Evolutionary conservation across 805 yeast genomes (phyloP), one percentile per base, ranked within the genome.

Genomic region (Candida boidinii): DNA sequence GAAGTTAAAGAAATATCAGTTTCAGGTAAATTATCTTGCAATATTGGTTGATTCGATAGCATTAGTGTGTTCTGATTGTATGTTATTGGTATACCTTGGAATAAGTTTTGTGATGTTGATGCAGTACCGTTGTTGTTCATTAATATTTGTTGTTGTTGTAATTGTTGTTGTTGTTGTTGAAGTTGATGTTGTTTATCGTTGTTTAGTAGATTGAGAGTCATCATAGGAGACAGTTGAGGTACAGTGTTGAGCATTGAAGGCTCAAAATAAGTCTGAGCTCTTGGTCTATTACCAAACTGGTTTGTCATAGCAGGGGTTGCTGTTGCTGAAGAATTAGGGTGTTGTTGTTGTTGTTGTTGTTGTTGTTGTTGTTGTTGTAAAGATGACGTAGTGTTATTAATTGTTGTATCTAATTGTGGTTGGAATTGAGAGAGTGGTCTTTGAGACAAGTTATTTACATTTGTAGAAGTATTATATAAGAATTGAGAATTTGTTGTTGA

Each of bases 1-100:
- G 88, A 76, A n/a, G 80, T 78, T 60, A 80, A 66, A 26, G 72
- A 66, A 26, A 79, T 59, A 23, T 68, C 62, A 19, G 70, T 57
- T 36, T 79, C 75, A 41, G 79, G 79, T 26, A 75, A 58, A 38
- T 78, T 76, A 48, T 82, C 88, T 25, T 59, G 58, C 30, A 70
- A 56, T 9, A 58, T 36, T 29, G 66, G 54, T 26, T 33, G 43
- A 23, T 21, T 11, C 17, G 29, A 24, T 25, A 23, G 34, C 26
- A 10, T 31, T 4, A 28, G 38, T n/a, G n/a, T 24, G 32, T 8
- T 17, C 37, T 15, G 35, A 35, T 32, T 35, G 36, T n/a, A 39
- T 24, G 18, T 32, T 33, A 34, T 33, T 37, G 39, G 26, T 28
- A 32, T 32, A 32, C 25, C 36, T 37, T 37, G 28, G 37, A 34